Percentiles rank a stretch among this genome's conserved stretches.
Conservation (phyloP, 805 yeast genomes). For the Brettanomyces bruxellensis region DNA sequence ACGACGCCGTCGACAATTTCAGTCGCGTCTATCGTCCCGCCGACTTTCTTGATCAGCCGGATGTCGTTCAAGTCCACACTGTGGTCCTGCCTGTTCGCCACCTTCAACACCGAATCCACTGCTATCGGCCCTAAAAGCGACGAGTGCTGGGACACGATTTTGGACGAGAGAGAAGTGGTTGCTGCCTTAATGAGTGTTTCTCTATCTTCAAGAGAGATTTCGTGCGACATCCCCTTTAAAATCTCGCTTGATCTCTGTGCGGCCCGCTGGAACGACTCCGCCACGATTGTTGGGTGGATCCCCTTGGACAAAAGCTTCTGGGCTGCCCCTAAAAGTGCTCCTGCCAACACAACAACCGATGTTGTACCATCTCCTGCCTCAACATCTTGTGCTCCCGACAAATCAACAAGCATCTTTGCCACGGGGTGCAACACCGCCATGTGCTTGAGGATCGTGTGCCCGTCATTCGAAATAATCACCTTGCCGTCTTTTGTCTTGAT, state of each 20-base stretch:
- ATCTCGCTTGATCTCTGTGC: constrained; percentile 77
- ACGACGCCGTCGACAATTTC: constrained; percentile 90
- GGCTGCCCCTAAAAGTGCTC: constrained; percentile 91
- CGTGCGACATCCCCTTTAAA: constrained; percentile 73
- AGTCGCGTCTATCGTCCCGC: constrained; percentile 97
- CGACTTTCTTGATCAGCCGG: constrained; percentile 85
- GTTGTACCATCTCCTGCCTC: constrained; percentile 99
- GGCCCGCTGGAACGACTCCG: constrained; percentile 88
- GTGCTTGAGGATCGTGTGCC: constrained; percentile 92
- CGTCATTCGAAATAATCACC: constrained; percentile 93
- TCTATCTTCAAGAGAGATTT: constrained; percentile 70
- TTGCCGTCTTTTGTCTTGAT: constrained; percentile 89
- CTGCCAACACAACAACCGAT: constrained; percentile 91
- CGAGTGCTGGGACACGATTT: constrained; percentile 91
- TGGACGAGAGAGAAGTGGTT: constrained; percentile 85
- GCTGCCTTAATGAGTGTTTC: constrained; percentile 88
- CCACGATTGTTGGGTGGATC: constrained; percentile 90
- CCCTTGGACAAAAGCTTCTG: constrained; percentile 83
- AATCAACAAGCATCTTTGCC: constrained; percentile 93
- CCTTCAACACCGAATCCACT: constrained; percentile 84
- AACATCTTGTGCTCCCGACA: constrained; percentile 94
- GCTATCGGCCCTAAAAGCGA: constrained; percentile 83
- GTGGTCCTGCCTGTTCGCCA: constrained; percentile 35
- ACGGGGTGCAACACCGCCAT: constrained; percentile 99
- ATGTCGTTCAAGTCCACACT: constrained; percentile 84